Percentiles rank a stretch among this genome's conserved stretches.
Conservation (phyloP, 1,139 yeast species). For the Blastobotrys serpentis region DNA sequence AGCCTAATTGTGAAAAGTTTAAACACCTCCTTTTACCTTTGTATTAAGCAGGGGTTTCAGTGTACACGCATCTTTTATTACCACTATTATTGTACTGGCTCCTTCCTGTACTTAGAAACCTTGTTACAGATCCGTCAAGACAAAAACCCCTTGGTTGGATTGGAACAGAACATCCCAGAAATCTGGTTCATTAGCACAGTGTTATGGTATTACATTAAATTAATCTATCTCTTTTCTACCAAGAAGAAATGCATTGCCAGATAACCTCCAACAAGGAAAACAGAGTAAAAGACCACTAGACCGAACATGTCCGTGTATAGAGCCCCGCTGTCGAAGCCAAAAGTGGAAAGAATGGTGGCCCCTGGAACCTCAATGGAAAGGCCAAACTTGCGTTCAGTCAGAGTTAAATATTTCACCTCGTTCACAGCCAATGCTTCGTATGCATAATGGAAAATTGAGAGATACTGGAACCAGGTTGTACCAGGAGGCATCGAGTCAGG, state of each 20-base stretch:
- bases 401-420: constrained; percentile 84
- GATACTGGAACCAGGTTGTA: constrained; percentile 75
- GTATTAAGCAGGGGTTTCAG: no score
- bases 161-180: no score
- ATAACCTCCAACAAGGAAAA: constrained; percentile 68
- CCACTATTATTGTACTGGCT: no score
- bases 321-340: constrained; percentile 86
- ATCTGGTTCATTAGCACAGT: no score
- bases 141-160: no score
- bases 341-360: constrained; percentile 90
- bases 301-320: constrained; percentile 62
- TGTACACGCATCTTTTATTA: no score
- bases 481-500: constrained; percentile 70
- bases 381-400: constrained; percentile 88
- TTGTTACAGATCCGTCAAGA: no score
- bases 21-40: no score
- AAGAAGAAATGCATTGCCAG: constrained; percentile 69
- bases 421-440: constrained; percentile 89
- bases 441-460: constrained; percentile 92
- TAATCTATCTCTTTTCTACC: constrained; percentile 61
- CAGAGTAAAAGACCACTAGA: constrained; percentile 45
- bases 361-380: constrained; percentile 97
- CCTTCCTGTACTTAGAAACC: no score
- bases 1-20: no score
- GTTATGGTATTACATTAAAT: neutral